Conservation (phyloP, 2,329 filamentous ascomycete species). For the Penicillium crustosum region DNA sequence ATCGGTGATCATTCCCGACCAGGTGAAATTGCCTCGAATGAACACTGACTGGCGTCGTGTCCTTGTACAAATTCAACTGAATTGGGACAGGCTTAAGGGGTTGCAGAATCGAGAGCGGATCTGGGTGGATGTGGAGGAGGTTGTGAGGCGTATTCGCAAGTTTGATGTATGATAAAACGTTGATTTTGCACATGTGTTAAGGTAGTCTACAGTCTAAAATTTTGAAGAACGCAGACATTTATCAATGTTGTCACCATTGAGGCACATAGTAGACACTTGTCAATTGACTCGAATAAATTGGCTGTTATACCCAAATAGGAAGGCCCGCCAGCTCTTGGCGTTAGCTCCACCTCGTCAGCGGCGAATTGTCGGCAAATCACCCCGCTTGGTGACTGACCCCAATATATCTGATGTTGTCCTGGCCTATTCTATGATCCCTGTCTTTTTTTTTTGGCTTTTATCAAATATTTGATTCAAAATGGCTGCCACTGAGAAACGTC, state of each 20-base stretch:
- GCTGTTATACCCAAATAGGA: slow-evolving; percentile 3
- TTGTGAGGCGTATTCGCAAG: slow-evolving; percentile 42
- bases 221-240: neutral
- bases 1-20: neutral
- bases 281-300: neutral
- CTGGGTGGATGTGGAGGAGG: slow-evolving; percentile 19
- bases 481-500: slow-evolving; percentile 29
- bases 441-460: too few species aligned
- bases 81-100: slow-evolving; percentile 24
- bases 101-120: slow-evolving; percentile 26
- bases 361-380: slow-evolving; percentile 2
- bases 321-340: neutral
- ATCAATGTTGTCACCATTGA: neutral
- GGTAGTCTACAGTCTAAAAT: neutral
- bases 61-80: slow-evolving; percentile 19
- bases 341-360: neutral
- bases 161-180: neutral
- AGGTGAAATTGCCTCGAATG: neutral
- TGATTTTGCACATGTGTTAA: too few species aligned
- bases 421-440: neutral
- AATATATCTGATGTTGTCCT: neutral
- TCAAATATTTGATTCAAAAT: slow-evolving; percentile 8
- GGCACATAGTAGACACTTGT: neutral
- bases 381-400: neutral
- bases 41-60: slow-evolving; percentile 24